phyloP scores from a whole-genome alignment of 306 rosid genomes.

The Vigna reflexopilosa region DNA sequence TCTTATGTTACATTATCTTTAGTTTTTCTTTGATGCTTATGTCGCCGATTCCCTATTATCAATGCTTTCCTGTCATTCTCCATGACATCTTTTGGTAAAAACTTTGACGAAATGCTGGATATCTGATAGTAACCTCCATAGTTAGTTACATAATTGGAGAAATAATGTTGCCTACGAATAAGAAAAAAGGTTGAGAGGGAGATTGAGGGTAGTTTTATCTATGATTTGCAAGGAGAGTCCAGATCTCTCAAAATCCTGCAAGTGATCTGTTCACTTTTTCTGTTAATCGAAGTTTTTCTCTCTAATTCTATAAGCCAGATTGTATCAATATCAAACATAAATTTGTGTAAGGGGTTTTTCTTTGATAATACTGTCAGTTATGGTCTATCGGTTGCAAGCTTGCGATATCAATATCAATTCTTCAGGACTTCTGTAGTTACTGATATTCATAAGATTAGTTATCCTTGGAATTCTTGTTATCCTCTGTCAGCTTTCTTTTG shows the following conservation, averaged over 20 bases:
- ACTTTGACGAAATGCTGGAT: constrained; percentile 17
- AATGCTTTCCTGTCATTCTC: constrained; percentile 2
- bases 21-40: constrained; percentile 10
- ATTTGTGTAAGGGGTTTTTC: background rate
- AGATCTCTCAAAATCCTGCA: too few relatives aligned
- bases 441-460: constrained; percentile 14
- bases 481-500: background rate
- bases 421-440: background rate
- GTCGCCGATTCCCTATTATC: constrained; percentile 15
- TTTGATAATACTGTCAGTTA: constrained; percentile 5
- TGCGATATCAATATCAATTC: constrained; percentile 9
- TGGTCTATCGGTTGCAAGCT: constrained; percentile 2
- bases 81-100: constrained; percentile 9
- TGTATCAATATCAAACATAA: background rate
- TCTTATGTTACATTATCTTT: constrained; percentile 1
- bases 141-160: background rate
- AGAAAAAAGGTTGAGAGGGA: background rate
- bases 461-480: background rate
- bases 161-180: too few relatives aligned
- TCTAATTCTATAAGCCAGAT: too few relatives aligned
- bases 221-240: too few relatives aligned
- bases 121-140: too few relatives aligned
- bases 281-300: too few relatives aligned
- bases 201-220: too few relatives aligned
- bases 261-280: too few relatives aligned